Base-by-base conservation (phyloP, 768 basidiomycete species). In the Lactarius hatsudake region DNA sequence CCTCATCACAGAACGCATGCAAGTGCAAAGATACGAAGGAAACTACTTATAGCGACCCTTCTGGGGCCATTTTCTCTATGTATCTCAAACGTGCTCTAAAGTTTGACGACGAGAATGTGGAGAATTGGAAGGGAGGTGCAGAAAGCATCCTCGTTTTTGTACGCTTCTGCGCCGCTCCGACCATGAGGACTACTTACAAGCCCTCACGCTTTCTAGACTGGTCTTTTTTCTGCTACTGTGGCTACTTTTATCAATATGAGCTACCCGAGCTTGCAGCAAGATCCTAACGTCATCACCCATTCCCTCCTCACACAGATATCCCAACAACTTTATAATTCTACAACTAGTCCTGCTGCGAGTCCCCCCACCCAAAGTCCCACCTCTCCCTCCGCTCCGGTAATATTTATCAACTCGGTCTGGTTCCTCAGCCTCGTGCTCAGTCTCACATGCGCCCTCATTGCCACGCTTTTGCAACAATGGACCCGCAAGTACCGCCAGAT, bases 391-490 rank as follows among this genome's bases (percentile, higher is more conserved):
- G 38, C 43, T 45, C 20, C 20, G 3, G 43, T 45, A n/a, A 20
- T 45, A 45, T 45, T 45, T 45, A n/a, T 45, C 43, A 63, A 63
- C 18, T 10, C n/a, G 6, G 18, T 63, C 36, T 63, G 54, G 62
- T 40, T 63, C 40, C 18, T 18, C 28, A 63, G 62, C 13, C 54
- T 63, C 30, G 30, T 28, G 7, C 26, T 63, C 20, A 63, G 54
- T n/a, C 32, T 48, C 15, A 17, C 30, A 13, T 62, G 48, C 23
- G 61, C 61, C 1, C 48, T 62, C 6, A 34, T 32, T 32, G 61
- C 61, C 23, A 62, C 61, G 15, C 61, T 62, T 7, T 18, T 53
- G 23, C 61, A 62, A 34, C 48, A 62, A 53, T 62, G 48, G 61
- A 20, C 48, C 30, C 62, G 62, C 20, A 28, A n/a, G 17, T 57